Evolutionary conservation across 1,284 basidiomycete genomes (phyloP), one percentile per base, ranked within the genome.

Genomic region (Ustilago esculenta): DNA sequence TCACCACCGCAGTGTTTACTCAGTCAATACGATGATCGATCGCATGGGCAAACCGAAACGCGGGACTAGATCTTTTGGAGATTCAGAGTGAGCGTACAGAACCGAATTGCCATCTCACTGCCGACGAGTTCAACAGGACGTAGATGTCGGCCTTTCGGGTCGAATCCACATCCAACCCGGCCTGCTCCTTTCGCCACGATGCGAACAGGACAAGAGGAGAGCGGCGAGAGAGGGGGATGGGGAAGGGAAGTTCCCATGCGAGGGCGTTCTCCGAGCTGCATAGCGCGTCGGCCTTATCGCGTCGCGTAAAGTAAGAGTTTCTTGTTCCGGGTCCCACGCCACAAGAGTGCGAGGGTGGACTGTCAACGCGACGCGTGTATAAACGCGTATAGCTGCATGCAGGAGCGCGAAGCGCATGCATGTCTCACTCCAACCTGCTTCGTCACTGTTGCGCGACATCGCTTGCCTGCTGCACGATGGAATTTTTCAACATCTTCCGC

Each of bases 401-500:
- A 52, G 25, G 36, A n/a, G n/a, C n/a, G n/a, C n/a, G n/a, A n/a
- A n/a, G n/a, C n/a, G n/a, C n/a, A n/a, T 44, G 48, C 39, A 48
- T 65, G 54, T 65, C 46, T 58, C 54, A 65, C 36, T 57, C 46
- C 35, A 48, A 65, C 61, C 30, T 32, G 51, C 51, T 49, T 40
- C 36, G 36, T 43, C 35, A 24, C 21, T 34, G 37, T 25, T 43
- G 40, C 48, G 44, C 49, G 44, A 48, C 50, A 43, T 53, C 39
- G 50, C 41, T 12, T 33, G 29, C 5, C n/a, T 23, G 23, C 41
- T 60, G 57, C 57, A 53, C 11, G 50, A 34, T 60, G 50, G 57
- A 61, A 61, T 61, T 60, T 61, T 60, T 47, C 36, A 45, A 44
- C 46, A 46, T 29, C 42, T 46, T 33, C 24, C 20, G 4, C 33